Evolutionary conservation across 2,329 filamentous ascomycete species (phyloP).

Genomic region (Macrophomina tecta): DNA sequence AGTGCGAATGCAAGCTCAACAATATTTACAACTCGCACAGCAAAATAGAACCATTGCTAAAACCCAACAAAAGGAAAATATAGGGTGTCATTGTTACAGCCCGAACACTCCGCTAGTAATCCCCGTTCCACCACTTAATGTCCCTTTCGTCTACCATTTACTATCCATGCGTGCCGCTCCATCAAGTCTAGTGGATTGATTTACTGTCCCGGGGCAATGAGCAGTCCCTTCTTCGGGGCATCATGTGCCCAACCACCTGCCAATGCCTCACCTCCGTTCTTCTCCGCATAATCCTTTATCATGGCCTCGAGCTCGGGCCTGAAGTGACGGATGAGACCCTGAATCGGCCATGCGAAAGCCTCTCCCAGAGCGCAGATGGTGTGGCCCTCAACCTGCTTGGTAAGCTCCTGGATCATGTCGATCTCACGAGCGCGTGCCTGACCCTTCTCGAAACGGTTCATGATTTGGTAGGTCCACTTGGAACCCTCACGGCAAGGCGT

Average conservation of each 20-base stretch:
- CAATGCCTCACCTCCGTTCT: constrained; percentile 74
- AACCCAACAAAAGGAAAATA: constrained; percentile 21
- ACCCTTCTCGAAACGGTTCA: constrained; percentile 93
- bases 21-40: constrained; percentile 11
- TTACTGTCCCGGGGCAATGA: constrained; percentile 90
- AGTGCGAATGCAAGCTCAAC: not conserved
- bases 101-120: constrained; percentile 9
- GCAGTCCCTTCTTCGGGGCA: constrained; percentile 75
- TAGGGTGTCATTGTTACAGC: constrained; percentile 23
- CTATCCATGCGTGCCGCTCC: not conserved
- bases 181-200: constrained; percentile 3
- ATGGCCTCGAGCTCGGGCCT: constrained; percentile 91
- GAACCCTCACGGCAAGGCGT: constrained; percentile 98
- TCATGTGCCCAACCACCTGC: constrained; percentile 88
- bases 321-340: constrained; percentile 98
- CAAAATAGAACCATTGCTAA: constrained; percentile 3
- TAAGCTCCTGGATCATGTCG: constrained; percentile 98
- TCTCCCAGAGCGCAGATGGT: constrained; percentile 98
- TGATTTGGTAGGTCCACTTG: constrained; percentile 99
- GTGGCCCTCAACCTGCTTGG: constrained; percentile 99
- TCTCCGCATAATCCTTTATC: constrained; percentile 78
- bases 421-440: constrained; percentile 90
- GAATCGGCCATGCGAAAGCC: constrained; percentile 97
- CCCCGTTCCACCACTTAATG: constrained; percentile 1
- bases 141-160: constrained; percentile 9